phyloP scores from a whole-genome alignment of 129 eudicot species.

The Flaveria bidentis region DNA sequence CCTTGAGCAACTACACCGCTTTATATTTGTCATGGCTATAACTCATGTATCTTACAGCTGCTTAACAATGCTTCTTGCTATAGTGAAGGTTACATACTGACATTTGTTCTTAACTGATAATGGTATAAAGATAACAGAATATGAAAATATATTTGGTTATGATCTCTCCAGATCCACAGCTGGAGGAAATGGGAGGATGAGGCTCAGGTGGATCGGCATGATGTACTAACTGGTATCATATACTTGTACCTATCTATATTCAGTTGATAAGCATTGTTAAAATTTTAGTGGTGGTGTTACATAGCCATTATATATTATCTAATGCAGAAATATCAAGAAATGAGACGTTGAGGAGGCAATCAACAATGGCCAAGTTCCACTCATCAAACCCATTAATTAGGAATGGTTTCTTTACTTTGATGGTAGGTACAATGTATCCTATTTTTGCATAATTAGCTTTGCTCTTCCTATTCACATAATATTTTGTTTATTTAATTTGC shows the following conservation, averaged over 20 bases:
- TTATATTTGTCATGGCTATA: slow-evolving; percentile 97
- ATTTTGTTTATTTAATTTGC: neutral
- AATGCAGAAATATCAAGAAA: slow-evolving; percentile 79
- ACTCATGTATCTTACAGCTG: slow-evolving; percentile 95
- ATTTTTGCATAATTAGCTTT: slow-evolving; percentile 4
- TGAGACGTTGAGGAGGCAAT: slow-evolving; percentile 78
- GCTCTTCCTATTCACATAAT: neutral
- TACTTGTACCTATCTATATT: neutral
- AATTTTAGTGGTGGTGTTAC: neutral
- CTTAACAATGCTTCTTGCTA: slow-evolving; percentile 96
- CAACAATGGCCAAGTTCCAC: slow-evolving; percentile 74
- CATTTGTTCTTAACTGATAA: slow-evolving; percentile 2
- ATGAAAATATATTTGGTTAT: neutral
- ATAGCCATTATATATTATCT: slow-evolving; percentile 20
- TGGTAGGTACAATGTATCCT: slow-evolving; percentile 45
- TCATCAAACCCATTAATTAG: slow-evolving; percentile 63
- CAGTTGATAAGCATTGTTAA: neutral
- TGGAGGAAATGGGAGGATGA: slow-evolving; percentile 99
- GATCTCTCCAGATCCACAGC: slow-evolving; percentile 68
- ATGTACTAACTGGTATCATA: slow-evolving; percentile 68
- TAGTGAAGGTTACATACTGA: slow-evolving; percentile 74
- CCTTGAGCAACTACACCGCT: slow-evolving; percentile 94
- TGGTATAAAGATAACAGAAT: neutral
- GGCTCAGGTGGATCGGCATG: slow-evolving; percentile 80
- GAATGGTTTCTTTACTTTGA: slow-evolving; percentile 67